These are phyloP conservation scores for Wickerhamiella spandovensis DNA, from an alignment of 805 yeast genomes.

Conservation along the genomic window DNA sequence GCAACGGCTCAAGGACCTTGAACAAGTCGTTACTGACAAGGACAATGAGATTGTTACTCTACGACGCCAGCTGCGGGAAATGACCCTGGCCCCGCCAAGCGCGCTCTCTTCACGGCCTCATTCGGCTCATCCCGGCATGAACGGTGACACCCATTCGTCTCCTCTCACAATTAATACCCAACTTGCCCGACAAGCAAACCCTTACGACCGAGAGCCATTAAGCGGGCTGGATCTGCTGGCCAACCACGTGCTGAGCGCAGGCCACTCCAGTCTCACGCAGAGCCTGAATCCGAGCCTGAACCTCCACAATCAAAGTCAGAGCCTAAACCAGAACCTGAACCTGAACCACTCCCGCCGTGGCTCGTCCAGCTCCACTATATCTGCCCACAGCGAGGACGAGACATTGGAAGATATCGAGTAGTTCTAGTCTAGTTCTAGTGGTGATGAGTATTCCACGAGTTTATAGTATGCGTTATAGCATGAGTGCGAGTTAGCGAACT, in stretches of 20 bases:
- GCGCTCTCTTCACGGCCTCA: background rate
- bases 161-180: constrained; percentile 15
- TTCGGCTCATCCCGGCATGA: constrained; percentile 2
- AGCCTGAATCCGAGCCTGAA: background rate
- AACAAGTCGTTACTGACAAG: constrained; percentile 30
- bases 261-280: background rate
- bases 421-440: background rate
- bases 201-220: constrained; percentile 13
- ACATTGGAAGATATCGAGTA: constrained; percentile 13
- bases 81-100: constrained; percentile 3
- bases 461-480: too few relatives aligned
- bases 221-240: constrained; percentile 43
- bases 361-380: constrained; percentile 25
- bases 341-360: constrained; percentile 20
- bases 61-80: constrained; percentile 23
- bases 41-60: constrained; percentile 33
- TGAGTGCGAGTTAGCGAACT: too few relatives aligned
- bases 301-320: background rate
- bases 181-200: constrained; percentile 2
- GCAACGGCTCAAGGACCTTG: constrained; percentile 33
- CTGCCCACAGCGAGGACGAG: constrained; percentile 24
- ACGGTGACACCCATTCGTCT: constrained; percentile 5
- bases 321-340: background rate
- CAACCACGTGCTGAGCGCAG: constrained; percentile 31
- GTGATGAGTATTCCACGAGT: too few relatives aligned